These are phyloP conservation scores for Leccinellum rugosiceps DNA, from an alignment of 768 basidiomycete species.

Conservation along the genomic window DNA sequence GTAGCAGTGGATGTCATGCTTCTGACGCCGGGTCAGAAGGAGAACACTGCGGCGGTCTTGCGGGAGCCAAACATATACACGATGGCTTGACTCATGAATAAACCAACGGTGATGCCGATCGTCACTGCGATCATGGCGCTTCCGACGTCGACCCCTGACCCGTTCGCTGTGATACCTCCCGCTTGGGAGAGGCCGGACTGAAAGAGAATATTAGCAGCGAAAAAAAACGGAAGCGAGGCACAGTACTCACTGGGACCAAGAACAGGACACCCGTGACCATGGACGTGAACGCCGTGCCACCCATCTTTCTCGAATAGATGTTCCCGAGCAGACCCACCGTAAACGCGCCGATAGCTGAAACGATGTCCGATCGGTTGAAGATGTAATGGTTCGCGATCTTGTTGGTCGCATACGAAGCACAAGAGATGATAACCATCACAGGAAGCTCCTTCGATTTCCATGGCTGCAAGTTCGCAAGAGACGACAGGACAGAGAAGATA, in stretches of 20 bases:
- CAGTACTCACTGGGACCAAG: slow-evolving; percentile 70
- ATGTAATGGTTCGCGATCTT: slow-evolving; percentile 83
- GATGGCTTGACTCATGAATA: slow-evolving; percentile 85
- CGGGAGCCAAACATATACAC: slow-evolving; percentile 84
- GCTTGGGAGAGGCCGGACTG: slow-evolving; percentile 85
- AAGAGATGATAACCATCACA: slow-evolving; percentile 85
- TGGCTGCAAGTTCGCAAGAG: slow-evolving; percentile 77
- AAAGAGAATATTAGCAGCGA: neutral
- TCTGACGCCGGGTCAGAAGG: slow-evolving; percentile 47
- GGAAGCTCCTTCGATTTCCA: slow-evolving; percentile 65
- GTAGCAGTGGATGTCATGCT: neutral
- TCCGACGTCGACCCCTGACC: slow-evolving; percentile 80
- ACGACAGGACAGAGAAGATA: slow-evolving; percentile 65
- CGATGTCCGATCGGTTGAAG: slow-evolving; percentile 79
- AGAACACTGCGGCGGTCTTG: slow-evolving; percentile 84
- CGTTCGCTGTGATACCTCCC: slow-evolving; percentile 79
- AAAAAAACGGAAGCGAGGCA: neutral
- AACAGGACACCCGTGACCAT: slow-evolving; percentile 91
- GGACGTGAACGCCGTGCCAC: slow-evolving; percentile 84
- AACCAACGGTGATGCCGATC: slow-evolving; percentile 84
- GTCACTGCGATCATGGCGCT: slow-evolving; percentile 88
- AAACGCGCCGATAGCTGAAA: slow-evolving; percentile 83
- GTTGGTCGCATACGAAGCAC: slow-evolving; percentile 74
- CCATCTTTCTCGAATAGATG: slow-evolving; percentile 75
- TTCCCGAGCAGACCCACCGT: slow-evolving; percentile 78